Base-by-base conservation (phyloP, 192 early-diverging fungal genomes). In the Irineochytrium annulatum region DNA sequence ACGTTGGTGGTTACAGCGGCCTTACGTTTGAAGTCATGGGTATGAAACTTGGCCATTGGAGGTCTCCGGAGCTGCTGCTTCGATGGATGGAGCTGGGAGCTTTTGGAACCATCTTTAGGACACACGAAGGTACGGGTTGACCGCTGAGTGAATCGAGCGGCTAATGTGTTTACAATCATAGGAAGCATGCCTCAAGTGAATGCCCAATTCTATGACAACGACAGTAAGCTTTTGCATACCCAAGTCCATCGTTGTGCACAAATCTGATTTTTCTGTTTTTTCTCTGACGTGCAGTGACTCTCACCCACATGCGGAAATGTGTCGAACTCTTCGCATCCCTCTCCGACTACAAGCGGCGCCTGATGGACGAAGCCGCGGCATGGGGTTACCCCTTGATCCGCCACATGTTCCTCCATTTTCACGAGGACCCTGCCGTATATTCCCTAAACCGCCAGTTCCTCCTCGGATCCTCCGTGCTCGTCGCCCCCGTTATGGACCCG, bases 41-140 rank as follows among this genome's bases (percentile, higher is more conserved):
- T 1, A 4, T 55, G 13, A 57, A 57, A 8, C 48, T 73, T 31
- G 59, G 39, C 22, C 52, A 65, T 44, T 30, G 51, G 14, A 61
- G 53, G 37, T 13, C 11, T n/a, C 8, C 8, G 33, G 73, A 75
- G 34, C 37, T 75, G 16, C 39, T 75, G 3, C 43, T 45, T 3
- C 62, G 73, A 37, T 75, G 73, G 73, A 73, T 75, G 71, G 73
- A 75, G 28, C 48, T 74, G 5, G 63, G 68, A 14, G 68, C 72
- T 0, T 71, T 69, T 49, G 72, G 64, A 3, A 27, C 48, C 32
- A 55, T 59, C 11, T 75, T 75, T n/a, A 8, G 37, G 8, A 41
- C 37, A 13, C 37, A 41, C 37, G 37, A 41, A 41, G 37, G 37
- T 41, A 13, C n/a, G 37, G n/a, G n/a, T 41, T 8, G 11, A 8